Base-by-base conservation (phyloP, 1,139 yeast species). In the Saccharomyces hybrid region DNA sequence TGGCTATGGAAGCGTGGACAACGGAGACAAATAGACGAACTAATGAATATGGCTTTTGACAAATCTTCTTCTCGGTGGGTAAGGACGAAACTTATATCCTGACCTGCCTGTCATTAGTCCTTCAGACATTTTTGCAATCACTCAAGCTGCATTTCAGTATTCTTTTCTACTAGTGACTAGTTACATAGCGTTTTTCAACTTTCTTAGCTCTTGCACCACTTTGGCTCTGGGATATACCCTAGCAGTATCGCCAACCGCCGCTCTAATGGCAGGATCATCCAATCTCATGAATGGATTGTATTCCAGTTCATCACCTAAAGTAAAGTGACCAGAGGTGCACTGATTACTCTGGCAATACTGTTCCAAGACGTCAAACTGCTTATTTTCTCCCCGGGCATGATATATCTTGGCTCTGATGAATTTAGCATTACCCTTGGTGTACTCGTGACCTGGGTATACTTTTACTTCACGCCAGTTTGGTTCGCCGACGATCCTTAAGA, bases 401-500 rank as follows among this genome's bases (percentile, higher is more conserved):
- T 90, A 73, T 1, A 93, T 81, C 1, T 83, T 79, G 57, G 78
- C 75, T 49, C 72, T 68, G 9, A 95, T 88, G 69, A 93, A 93
- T 62, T 78, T 80, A 48, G 88, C 83, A 69, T 95, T 93, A 38
- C 88, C 77, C 61, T 78, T 79, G 13, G 99, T 95, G 73, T 93
- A 93, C 72, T 93, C 99, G 70, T 93, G 99, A 1, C 99, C 99
- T 0, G 97, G 95, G 66, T 83, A 87, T 3, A 91, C 93, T 34
- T 58, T 60, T 13, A 69, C 63, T 3, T 48, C 53, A 27, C 52
- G 49, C 68, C 64, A 66, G 46, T 67, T 62, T 28, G 65, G 55
- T 46, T 61, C 63, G 5, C 68, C 66, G 38, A 74, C 70, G 0
- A 96, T 88, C 14, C 82, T 83, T 38, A 76, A 72, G 1, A 97